phyloP scores from a whole-genome alignment of 140 eudicot genomes.

The Stevia rebaudiana region DNA sequence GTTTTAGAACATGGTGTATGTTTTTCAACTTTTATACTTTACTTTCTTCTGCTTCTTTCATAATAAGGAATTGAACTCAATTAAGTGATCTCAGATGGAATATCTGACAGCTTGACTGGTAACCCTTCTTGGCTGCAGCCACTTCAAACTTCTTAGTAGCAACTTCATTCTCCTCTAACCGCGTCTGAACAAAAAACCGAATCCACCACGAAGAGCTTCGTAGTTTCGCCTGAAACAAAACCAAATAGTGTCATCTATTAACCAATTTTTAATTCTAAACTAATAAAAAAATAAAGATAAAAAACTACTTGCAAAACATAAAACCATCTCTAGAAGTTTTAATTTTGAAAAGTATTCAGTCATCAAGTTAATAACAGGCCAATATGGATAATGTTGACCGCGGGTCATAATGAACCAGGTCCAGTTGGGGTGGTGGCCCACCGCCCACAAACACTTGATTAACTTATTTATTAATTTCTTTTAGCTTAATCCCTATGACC shows the following conservation, averaged over 20 bases:
- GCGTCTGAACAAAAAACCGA: constrained; percentile 54
- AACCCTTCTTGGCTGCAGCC: constrained; percentile 63
- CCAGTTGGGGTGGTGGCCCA: neutral
- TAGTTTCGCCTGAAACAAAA: constrained; percentile 52
- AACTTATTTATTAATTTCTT: too few relatives aligned
- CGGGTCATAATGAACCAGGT: neutral
- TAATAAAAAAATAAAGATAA: neutral
- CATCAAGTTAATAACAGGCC: neutral
- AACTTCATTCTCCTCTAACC: constrained; percentile 67
- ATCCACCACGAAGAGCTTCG: constrained; percentile 89
- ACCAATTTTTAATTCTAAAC: neutral
- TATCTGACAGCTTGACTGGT: constrained; percentile 67
- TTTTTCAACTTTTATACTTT: constrained; percentile 9
- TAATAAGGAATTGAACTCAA: constrained; percentile 21
- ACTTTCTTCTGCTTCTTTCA: constrained; percentile 7
- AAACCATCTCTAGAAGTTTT: neutral
- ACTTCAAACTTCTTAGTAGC: constrained; percentile 65
- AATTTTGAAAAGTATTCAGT: neutral
- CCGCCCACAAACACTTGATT: neutral
- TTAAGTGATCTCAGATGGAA: constrained; percentile 64
- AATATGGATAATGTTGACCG: neutral
- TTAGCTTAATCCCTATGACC: neutral
- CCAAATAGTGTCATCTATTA: neutral
- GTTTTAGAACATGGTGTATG: constrained; percentile 4
- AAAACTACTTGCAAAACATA: neutral